Evolutionary conservation across 306 rosid species (phyloP).

Genomic region (Pterocarpus santalinus): DNA sequence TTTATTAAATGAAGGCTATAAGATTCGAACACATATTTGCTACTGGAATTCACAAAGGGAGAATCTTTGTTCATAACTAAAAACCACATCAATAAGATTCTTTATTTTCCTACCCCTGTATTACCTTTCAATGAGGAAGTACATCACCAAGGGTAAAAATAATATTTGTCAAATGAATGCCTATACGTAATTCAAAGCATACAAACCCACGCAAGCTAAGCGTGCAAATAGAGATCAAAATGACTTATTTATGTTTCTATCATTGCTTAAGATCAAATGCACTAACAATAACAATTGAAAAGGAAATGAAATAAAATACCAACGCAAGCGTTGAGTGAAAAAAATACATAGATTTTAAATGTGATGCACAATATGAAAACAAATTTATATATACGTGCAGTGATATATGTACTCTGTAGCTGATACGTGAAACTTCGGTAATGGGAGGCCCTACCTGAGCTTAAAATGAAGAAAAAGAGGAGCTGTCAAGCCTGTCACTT

Average conservation of each 20-base stretch:
- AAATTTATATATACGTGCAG: not conserved
- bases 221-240: not conserved
- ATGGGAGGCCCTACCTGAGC: conserved; percentile 40
- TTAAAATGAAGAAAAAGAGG: conserved; percentile 32
- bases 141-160: not conserved
- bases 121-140: conserved; percentile 2
- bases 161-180: conserved; percentile 9
- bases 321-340: conserved; percentile 2
- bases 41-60: too few relatives aligned
- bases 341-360: not conserved
- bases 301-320: conserved; percentile 29
- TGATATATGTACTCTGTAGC: not conserved
- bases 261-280: conserved; percentile 30
- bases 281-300: conserved; percentile 13
- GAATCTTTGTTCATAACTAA: not conserved
- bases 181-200: not conserved
- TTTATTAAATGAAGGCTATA: too few relatives aligned
- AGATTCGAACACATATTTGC: too few relatives aligned
- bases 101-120: not conserved
- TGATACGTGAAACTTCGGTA: conserved; percentile 11
- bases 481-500: conserved; percentile 33
- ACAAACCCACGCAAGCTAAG: conserved; percentile 2
- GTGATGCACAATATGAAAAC: conserved; percentile 11
- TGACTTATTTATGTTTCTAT: not conserved
- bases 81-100: not conserved